Evolutionary conservation across 306 rosid genomes (phyloP).

Genomic region (Rosa persica): DNA sequence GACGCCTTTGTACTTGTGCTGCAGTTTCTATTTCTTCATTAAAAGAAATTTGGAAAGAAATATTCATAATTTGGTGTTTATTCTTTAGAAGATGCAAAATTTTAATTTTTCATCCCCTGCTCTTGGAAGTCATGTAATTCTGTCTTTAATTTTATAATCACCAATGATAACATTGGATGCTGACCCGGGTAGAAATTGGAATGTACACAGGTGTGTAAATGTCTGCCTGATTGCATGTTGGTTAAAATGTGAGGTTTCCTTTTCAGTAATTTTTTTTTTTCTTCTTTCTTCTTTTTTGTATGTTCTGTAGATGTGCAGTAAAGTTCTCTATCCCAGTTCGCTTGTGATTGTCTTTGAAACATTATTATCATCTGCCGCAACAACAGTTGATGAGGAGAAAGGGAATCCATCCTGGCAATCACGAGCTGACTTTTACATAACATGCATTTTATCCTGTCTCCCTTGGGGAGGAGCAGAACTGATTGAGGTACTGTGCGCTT

Average conservation of each 20-base stretch:
- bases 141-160: background rate
- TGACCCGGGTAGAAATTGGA: background rate
- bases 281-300: background rate
- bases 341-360: constrained; percentile 85
- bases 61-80: background rate
- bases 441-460: constrained; percentile 87
- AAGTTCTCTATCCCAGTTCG: constrained; percentile 79
- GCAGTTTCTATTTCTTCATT: background rate
- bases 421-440: constrained; percentile 87
- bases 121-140: background rate
- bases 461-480: constrained; percentile 99
- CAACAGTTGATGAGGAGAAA: constrained; percentile 94
- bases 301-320: constrained; percentile 85
- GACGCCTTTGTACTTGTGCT: background rate
- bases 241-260: constrained; percentile 7
- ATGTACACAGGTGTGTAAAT: background rate
- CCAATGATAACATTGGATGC: background rate
- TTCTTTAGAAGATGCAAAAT: background rate
- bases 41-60: background rate
- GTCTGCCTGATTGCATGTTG: background rate
- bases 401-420: constrained; percentile 99
- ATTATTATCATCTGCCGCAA: constrained; percentile 92
- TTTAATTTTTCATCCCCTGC: constrained; percentile 2
- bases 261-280: constrained; percentile 17
- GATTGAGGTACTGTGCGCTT: constrained; percentile 61